phyloP scores from a whole-genome alignment of 2,329 filamentous ascomycete genomes.

The Diplodia mutila region DNA sequence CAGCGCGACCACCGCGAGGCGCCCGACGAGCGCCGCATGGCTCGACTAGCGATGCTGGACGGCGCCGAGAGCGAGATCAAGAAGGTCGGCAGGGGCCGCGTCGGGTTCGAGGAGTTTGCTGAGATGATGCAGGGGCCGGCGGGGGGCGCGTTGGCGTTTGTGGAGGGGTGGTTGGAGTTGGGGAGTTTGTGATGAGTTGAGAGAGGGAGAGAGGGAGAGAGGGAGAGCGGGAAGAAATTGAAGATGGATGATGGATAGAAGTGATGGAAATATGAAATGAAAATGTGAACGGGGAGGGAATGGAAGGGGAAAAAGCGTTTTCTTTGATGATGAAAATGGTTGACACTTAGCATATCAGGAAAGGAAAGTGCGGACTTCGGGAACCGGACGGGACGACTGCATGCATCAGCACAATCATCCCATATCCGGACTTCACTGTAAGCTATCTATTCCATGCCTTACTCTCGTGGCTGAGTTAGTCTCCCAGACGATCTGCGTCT shows the following conservation, averaged over 20 bases:
- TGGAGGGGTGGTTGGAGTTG: slow-evolving; percentile 25
- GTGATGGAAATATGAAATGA: too few relatives aligned
- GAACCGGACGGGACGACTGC: background rate
- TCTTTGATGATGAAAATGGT: too few relatives aligned
- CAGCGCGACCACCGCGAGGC: background rate
- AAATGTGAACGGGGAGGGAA: background rate
- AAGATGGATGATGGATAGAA: background rate
- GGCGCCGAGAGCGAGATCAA: slow-evolving; percentile 69
- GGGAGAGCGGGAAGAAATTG: background rate
- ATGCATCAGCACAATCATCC: too few relatives aligned
- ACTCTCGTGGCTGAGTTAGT: too few relatives aligned
- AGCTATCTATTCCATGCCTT: too few relatives aligned
- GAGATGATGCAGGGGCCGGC: slow-evolving; percentile 32
- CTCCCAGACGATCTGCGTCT: slow-evolving; percentile 70
- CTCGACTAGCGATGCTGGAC: slow-evolving; percentile 58
- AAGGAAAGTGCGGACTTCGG: background rate
- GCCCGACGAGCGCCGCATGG: slow-evolving; percentile 26
- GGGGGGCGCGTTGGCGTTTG: slow-evolving; percentile 10
- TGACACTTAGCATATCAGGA: background rate
- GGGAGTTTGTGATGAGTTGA: slow-evolving; percentile 14
- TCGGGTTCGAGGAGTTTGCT: slow-evolving; percentile 81
- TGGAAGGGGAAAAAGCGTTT: background rate
- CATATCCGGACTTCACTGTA: too few relatives aligned
- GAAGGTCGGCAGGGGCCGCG: slow-evolving; percentile 76
- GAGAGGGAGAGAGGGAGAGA: background rate